Evolutionary conservation across 495 filamentous ascomycete species (phyloP).

Genomic region (Pseudomonodictys pantanalensis): DNA sequence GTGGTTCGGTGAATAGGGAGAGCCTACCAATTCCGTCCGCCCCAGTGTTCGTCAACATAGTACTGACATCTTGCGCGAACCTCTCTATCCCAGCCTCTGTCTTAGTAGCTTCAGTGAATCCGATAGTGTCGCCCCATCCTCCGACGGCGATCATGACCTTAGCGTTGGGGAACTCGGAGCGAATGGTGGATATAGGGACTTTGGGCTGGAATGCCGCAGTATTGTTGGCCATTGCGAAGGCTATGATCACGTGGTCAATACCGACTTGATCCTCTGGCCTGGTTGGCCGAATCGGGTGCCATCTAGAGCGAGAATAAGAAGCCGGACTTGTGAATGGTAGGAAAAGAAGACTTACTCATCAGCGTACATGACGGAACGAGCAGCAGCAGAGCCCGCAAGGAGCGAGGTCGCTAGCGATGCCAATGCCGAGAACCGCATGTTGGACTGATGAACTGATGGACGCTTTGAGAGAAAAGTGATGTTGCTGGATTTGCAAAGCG

Average conservation of each 20-base stretch:
- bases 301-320: conserved; percentile 11
- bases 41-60: conserved; percentile 57
- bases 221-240: conserved; percentile 17
- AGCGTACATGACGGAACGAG: conserved; percentile 26
- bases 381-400: conserved; percentile 1
- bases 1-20: background rate
- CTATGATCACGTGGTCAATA: conserved; percentile 25
- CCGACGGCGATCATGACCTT: conserved; percentile 66
- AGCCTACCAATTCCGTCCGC: conserved; percentile 28
- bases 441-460: background rate
- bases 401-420: conserved; percentile 3
- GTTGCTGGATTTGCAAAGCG: background rate
- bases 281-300: conserved; percentile 22
- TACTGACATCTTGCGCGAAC: conserved; percentile 64
- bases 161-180: conserved; percentile 15
- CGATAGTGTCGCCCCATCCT: conserved; percentile 67
- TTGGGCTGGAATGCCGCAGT: conserved; percentile 11
- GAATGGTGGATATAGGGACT: conserved; percentile 17
- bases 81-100: conserved; percentile 50
- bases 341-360: conserved; percentile 22
- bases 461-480: background rate
- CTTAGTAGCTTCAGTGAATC: conserved; percentile 58
- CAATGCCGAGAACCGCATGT: conserved; percentile 17
- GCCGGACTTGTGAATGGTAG: background rate
- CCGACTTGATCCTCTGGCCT: conserved; percentile 11